Percentiles rank a stretch among this genome's conserved stretches.
Conservation (phyloP, 805 yeast genomes). For the Metschnikowia similis region DNA sequence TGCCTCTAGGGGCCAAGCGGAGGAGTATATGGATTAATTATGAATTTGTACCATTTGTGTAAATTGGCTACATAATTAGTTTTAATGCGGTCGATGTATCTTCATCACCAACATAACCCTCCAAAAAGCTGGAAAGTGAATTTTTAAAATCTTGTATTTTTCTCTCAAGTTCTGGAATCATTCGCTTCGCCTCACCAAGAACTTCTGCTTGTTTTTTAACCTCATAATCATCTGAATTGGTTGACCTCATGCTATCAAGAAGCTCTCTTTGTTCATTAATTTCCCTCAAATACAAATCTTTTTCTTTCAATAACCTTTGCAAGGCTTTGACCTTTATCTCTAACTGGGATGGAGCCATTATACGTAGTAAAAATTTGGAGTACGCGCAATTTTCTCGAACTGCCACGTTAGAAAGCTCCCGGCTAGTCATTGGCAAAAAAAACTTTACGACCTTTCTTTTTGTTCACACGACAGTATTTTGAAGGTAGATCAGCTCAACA, state of each 20-base stretch:
- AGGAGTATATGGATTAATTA: constrained; percentile 13
- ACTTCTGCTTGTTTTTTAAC: constrained; percentile 46
- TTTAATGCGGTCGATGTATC: constrained; percentile 26
- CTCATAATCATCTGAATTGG: constrained; percentile 59
- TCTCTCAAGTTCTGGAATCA: constrained; percentile 26
- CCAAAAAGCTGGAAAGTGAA: constrained; percentile 39
- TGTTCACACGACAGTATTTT: neutral
- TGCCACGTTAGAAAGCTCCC: neutral
- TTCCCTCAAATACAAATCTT: constrained; percentile 56
- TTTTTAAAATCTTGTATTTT: constrained; percentile 27
- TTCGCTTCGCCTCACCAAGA: constrained; percentile 34
- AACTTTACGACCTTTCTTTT: neutral
- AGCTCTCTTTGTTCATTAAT: constrained; percentile 47
- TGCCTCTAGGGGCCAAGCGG: neutral
- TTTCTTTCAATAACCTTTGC: constrained; percentile 65
- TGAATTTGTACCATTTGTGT: neutral
- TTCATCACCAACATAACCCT: constrained; percentile 31
- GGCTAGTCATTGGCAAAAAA: neutral
- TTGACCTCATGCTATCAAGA: constrained; percentile 44
- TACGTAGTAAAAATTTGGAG: neutral
- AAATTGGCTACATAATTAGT: constrained; percentile 7
- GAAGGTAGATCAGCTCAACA: too few species aligned
- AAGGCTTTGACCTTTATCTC: constrained; percentile 72
- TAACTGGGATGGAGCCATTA: constrained; percentile 66
- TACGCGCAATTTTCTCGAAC: neutral